Evolutionary conservation across 352 stramenopile species (phyloP), one percentile per base, ranked within the genome.

Genomic region (Plasmopara muralis): DNA sequence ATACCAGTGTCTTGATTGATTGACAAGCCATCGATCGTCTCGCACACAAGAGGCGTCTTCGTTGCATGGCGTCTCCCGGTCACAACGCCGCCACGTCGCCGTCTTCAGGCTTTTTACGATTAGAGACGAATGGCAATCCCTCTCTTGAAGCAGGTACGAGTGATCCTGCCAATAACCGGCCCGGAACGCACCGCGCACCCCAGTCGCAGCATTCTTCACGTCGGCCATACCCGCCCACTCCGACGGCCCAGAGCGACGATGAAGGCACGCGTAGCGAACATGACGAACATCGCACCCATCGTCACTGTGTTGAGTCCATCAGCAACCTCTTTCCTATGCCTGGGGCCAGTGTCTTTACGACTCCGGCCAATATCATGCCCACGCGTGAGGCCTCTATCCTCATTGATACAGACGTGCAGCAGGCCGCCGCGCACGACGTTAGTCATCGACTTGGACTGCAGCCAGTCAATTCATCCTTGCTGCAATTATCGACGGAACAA

Each of bases 381-480:
- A 84, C 80, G 38, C 52, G 77, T 10, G 72, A 90, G 50, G 80
- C 75, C n/a, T 83, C 75, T 13, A 87, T 90, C 51, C 69, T 90
- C 48, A 86, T 88, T 55, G 70, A 79, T 47, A 76, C 67, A 16
- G 76, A 89, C 58, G 66, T 72, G 15, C 70, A 82, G 53, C 64
- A 72, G 43, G 47, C 57, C 8, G 54, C 59, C 10, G 58, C 46
- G 14, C 55, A 64, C 20, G 56, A 67, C 29, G 39, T 54, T 20
- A 51, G 44, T 29, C 64, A 60, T 14, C n/a, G 56, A 28, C 33
- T 64, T 10, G 51, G 47, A 9, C 10, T 68, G 4, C 64, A 62
- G 20, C 60, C 20, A 6, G 43, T 55, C 34, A 47, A 43, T 0
- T 52, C 62, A 0, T 51, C 55, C 2, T 59, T 69, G 8, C 40